These are phyloP conservation scores for Chionographis japonica DNA, from an alignment of 106 monocot species.

Conservation along the genomic window DNA sequence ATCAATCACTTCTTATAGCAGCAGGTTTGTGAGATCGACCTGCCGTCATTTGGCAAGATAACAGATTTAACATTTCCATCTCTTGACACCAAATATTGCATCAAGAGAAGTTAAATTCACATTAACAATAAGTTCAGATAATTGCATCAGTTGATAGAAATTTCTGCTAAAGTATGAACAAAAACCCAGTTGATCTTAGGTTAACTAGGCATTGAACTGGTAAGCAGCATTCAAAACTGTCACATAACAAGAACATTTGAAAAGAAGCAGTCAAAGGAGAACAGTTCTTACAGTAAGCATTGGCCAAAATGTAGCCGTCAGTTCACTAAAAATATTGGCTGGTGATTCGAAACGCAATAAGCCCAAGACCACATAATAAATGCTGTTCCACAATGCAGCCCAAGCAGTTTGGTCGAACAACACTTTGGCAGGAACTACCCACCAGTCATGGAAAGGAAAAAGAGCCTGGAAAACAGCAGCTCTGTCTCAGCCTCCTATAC, in stretches of 20 bases:
- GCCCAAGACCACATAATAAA: conserved; percentile 72
- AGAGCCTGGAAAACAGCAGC: conserved; percentile 46
- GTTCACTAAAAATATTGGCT: conserved; percentile 53
- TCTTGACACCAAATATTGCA: too few relatives aligned
- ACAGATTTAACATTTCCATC: too few relatives aligned
- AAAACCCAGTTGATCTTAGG: too few relatives aligned
- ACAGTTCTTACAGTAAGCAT: conserved; percentile 80
- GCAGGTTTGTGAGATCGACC: too few relatives aligned
- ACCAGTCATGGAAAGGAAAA: conserved; percentile 93
- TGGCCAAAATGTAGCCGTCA: conserved; percentile 81
- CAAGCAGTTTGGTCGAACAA: conserved; percentile 84
- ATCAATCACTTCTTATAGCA: too few relatives aligned
- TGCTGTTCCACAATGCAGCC: conserved; percentile 96
- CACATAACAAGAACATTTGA: neutral
- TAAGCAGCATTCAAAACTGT: too few relatives aligned
- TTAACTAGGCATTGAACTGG: too few relatives aligned
- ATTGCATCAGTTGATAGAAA: too few relatives aligned
- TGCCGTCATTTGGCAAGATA: too few relatives aligned
- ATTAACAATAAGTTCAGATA: too few relatives aligned
- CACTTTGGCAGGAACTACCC: conserved; percentile 91
- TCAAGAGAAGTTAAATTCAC: too few relatives aligned
- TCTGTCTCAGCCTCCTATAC: neutral
- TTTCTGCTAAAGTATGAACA: too few relatives aligned
- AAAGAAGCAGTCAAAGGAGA: neutral
- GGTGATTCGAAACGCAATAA: conserved; percentile 82